Conservation (phyloP, 352 stramenopile genomes). For the Globisporangium lucens region DNA sequence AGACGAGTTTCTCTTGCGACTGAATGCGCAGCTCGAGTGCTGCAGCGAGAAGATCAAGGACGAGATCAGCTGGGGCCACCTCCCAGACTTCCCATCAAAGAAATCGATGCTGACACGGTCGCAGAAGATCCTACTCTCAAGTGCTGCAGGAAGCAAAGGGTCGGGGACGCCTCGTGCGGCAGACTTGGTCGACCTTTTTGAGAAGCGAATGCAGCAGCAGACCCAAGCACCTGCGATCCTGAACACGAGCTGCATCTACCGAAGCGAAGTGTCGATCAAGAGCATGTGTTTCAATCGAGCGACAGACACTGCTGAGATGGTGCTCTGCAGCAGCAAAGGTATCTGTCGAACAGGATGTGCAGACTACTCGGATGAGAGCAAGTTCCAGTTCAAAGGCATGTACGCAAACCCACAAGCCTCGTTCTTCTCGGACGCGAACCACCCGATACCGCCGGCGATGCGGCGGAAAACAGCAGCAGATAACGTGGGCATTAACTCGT, state of each 20-base stretch:
- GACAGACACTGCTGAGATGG: constrained; percentile 54
- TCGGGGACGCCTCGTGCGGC: constrained; percentile 29
- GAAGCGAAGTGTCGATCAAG: constrained; percentile 81
- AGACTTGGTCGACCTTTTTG: constrained; percentile 57
- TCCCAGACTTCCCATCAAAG: constrained; percentile 60
- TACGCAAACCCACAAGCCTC: constrained; percentile 51
- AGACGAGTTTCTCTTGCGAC: constrained; percentile 66
- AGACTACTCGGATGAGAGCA: constrained; percentile 64
- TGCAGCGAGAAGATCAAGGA: constrained; percentile 76
- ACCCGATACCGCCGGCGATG: constrained; percentile 16
- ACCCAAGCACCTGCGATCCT: constrained; percentile 31
- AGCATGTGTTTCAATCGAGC: constrained; percentile 78
- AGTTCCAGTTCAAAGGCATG: constrained; percentile 83
- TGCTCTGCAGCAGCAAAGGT: constrained; percentile 71
- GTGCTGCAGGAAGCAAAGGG: constrained; percentile 30
- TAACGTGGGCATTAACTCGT: constrained; percentile 9
- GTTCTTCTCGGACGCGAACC: constrained; percentile 28
- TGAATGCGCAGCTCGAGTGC: constrained; percentile 65
- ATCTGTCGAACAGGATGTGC: constrained; percentile 65
- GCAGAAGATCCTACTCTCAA: constrained; percentile 60
- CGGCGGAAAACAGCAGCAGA: constrained; percentile 23
- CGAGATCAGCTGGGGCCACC: constrained; percentile 66
- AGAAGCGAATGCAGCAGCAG: constrained; percentile 39
- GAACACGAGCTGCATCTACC: constrained; percentile 66
- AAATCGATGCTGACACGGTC: constrained; percentile 62